phyloP scores from a whole-genome alignment of 768 basidiomycete genomes.

The Podaxis sp. region DNA sequence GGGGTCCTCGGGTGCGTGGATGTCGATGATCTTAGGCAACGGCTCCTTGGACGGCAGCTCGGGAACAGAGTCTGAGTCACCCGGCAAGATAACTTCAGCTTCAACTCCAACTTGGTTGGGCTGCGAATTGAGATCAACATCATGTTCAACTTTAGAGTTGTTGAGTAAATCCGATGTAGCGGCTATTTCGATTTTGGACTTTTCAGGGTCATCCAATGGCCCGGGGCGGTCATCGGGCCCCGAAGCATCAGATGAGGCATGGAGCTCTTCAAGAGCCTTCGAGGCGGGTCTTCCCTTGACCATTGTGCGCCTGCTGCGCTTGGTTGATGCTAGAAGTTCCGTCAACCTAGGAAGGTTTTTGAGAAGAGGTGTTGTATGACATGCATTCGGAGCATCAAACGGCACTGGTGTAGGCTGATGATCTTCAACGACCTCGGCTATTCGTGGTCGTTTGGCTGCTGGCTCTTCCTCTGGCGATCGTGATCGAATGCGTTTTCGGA shows the following conservation, averaged over 20 bases:
- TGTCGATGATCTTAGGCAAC: not conserved
- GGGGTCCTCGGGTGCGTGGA: not conserved
- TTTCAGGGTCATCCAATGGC: not conserved
- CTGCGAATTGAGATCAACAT: not conserved
- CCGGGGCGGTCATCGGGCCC: not conserved
- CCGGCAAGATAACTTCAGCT: not conserved
- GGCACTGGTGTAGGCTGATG: not conserved
- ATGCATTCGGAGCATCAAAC: not conserved
- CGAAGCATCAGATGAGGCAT: not conserved
- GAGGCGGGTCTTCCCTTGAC: conserved; percentile 4
- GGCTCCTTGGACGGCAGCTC: not conserved
- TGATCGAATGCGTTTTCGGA: conserved; percentile 8
- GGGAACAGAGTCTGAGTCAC: not conserved
- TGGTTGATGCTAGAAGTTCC: conserved; percentile 40
- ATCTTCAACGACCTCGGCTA: not conserved
- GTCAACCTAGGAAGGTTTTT: conserved; percentile 33
- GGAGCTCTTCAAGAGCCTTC: not conserved
- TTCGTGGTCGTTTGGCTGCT: not conserved
- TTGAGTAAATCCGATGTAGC: not conserved
- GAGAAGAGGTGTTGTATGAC: conserved; percentile 21
- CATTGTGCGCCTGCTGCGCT: conserved; percentile 12
- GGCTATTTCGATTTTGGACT: not conserved
- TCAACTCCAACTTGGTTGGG: not conserved
- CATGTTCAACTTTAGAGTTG: not conserved
- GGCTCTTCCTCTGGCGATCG: not conserved